phyloP scores from a whole-genome alignment of 306 rosid species.

The Quercus bicolor region DNA sequence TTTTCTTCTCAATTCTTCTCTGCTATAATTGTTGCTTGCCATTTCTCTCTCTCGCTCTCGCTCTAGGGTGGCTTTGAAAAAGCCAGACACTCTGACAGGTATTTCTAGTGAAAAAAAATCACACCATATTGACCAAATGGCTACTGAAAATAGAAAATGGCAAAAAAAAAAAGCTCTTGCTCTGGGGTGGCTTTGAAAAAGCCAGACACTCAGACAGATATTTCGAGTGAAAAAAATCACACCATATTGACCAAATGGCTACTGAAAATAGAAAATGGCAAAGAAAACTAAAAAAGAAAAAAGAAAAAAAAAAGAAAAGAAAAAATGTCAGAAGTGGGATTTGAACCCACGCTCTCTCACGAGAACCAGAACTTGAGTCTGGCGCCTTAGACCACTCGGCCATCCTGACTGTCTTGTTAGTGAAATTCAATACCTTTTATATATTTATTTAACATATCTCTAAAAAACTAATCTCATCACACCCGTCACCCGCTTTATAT shows the following conservation, averaged over 20 bases:
- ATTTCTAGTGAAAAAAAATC: constrained; percentile 18
- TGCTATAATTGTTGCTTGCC: constrained; percentile 32
- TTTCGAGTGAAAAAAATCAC: constrained; percentile 14
- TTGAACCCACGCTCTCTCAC: constrained; percentile 10
- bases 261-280: not conserved
- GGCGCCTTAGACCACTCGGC: constrained; percentile 15
- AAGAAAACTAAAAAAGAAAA: not conserved
- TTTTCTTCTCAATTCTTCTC: constrained; percentile 54
- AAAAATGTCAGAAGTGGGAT: not conserved
- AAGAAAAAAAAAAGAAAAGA: too few species aligned
- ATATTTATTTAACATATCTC: too few species aligned
- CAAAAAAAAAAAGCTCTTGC: not conserved
- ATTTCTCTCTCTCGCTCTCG: constrained; percentile 14
- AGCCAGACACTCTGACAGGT: constrained; percentile 14
- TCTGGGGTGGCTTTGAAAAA: too few species aligned
- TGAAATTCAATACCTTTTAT: too few species aligned
- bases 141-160: not conserved
- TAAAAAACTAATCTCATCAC: too few species aligned
- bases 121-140: not conserved
- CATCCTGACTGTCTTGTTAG: not conserved
- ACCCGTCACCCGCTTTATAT: too few species aligned
- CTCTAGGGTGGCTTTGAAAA: not conserved
- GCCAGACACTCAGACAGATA: not conserved
- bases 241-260: not conserved
- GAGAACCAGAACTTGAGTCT: constrained; percentile 13